A percentile compares a stretch with the other conserved stretches of the same genome.
phyloP scores from a whole-genome alignment of 2,329 filamentous ascomycete species.

The Diaporthe caulivora region DNA sequence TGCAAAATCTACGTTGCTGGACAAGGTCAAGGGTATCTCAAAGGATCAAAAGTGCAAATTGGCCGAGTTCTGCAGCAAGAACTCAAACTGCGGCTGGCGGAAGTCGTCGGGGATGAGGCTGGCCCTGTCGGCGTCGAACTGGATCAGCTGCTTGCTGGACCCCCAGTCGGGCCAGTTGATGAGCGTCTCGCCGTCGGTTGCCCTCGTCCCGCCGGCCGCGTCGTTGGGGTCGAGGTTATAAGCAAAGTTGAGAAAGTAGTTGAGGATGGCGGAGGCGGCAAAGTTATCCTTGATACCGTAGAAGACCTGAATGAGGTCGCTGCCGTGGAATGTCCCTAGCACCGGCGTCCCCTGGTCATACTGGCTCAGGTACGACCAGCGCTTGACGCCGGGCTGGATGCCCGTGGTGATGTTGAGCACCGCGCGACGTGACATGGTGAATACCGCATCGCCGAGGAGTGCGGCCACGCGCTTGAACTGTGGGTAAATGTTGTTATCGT shows the following conservation, averaged over 20 bases:
- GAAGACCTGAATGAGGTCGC: slow-evolving; percentile 78
- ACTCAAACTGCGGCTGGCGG: slow-evolving; percentile 25
- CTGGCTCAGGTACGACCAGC: slow-evolving; percentile 81
- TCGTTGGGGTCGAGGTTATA: slow-evolving; percentile 78
- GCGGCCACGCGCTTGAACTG: slow-evolving; percentile 84
- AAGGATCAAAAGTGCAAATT: slow-evolving; percentile 11
- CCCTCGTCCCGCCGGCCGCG: slow-evolving; percentile 50
- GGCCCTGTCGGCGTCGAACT: slow-evolving; percentile 11
- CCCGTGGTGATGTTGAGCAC: slow-evolving; percentile 65
- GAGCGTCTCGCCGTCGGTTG: slow-evolving; percentile 9
- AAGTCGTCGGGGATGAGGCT: slow-evolving; percentile 22
- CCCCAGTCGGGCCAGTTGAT: slow-evolving; percentile 56
- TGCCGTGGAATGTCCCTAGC: slow-evolving; percentile 84
- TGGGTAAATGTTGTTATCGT: slow-evolving; percentile 78
- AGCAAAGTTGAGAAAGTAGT: slow-evolving; percentile 81
- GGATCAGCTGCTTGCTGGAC: slow-evolving; percentile 8
- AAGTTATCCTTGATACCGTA: slow-evolving; percentile 74
- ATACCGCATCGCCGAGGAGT: slow-evolving; percentile 80
- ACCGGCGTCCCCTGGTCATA: slow-evolving; percentile 79
- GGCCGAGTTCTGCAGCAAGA: not conserved
- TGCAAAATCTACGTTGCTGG: not conserved
- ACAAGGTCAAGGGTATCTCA: not conserved
- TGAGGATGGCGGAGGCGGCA: slow-evolving; percentile 69
- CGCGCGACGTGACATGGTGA: slow-evolving; percentile 77
- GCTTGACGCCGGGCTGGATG: slow-evolving; percentile 68